These are phyloP conservation scores for Podospora didyma DNA, from an alignment of 495 filamentous ascomycete species.

Conservation along the genomic window DNA sequence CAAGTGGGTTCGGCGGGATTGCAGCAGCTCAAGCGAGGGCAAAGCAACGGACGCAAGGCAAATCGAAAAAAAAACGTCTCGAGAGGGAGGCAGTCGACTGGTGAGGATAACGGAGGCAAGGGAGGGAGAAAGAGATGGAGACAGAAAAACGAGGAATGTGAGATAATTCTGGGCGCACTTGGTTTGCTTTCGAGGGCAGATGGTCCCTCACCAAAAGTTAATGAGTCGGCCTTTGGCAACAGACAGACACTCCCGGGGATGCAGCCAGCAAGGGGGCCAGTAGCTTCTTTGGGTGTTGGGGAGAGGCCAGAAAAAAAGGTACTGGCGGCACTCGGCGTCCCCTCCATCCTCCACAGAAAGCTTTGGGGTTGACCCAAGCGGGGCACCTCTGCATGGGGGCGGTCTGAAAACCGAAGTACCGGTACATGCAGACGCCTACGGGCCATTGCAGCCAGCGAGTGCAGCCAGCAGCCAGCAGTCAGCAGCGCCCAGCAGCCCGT, in stretches of 20 bases:
- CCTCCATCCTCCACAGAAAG: constrained; percentile 17
- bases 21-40: constrained; percentile 3
- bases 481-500: too few relatives aligned
- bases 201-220: constrained; percentile 8
- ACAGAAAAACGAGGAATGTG: constrained; percentile 9
- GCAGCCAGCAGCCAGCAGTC: too few relatives aligned
- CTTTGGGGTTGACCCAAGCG: constrained; percentile 30
- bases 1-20: background rate
- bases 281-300: constrained; percentile 17
- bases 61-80: constrained; percentile 12
- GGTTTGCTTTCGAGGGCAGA: background rate
- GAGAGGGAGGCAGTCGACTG: background rate
- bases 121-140: constrained; percentile 6
- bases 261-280: background rate
- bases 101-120: background rate
- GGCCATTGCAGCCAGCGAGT: background rate
- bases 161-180: background rate
- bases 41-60: constrained; percentile 2
- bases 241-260: constrained; percentile 1
- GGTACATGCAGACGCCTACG: constrained; percentile 21
- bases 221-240: constrained; percentile 5
- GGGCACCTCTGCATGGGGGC: constrained; percentile 19
- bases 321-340: constrained; percentile 11
- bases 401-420: constrained; percentile 29
- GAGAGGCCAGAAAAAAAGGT: constrained; percentile 7